phyloP scores from a whole-genome alignment of 108 stramenopile species.

The Epithemia pelagica region DNA sequence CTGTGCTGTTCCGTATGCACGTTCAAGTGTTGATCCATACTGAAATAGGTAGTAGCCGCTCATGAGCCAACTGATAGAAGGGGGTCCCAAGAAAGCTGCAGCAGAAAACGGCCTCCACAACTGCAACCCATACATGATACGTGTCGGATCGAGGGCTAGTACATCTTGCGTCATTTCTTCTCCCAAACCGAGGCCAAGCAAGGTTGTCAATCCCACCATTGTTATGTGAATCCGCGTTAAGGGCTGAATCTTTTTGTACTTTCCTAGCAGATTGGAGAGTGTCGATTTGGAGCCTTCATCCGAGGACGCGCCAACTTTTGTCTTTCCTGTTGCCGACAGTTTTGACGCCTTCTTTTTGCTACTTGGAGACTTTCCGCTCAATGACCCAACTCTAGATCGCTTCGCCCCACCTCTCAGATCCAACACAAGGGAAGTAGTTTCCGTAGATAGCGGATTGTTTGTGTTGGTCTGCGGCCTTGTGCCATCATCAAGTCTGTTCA shows the following conservation, averaged over 20 bases:
- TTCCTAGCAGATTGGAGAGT: slow-evolving; percentile 38
- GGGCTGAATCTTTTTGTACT: slow-evolving; percentile 72
- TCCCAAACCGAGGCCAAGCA: slow-evolving; percentile 68
- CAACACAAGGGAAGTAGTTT: too few species aligned
- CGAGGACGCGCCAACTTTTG: slow-evolving; percentile 30
- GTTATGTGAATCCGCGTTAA: slow-evolving; percentile 80
- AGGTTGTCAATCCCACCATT: slow-evolving; percentile 54
- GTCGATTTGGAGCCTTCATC: slow-evolving; percentile 39
- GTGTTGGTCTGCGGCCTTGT: too few species aligned
- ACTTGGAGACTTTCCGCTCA: background rate
- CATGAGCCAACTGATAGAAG: slow-evolving; percentile 82
- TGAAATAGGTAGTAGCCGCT: slow-evolving; percentile 78
- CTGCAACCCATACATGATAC: slow-evolving; percentile 68
- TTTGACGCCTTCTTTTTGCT: background rate
- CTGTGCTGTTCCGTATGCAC: slow-evolving; percentile 74
- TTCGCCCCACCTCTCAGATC: slow-evolving; percentile 22
- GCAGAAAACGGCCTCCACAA: slow-evolving; percentile 83
- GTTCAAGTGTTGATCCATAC: slow-evolving; percentile 80
- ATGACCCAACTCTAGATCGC: slow-evolving; percentile 8
- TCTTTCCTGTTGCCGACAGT: slow-evolving; percentile 42
- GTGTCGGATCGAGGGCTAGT: slow-evolving; percentile 74
- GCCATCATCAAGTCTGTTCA: too few species aligned
- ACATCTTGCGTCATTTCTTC: slow-evolving; percentile 78
- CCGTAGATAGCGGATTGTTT: too few species aligned
- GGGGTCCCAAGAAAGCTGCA: slow-evolving; percentile 77